phyloP scores from a whole-genome alignment of 257 asterid genomes.

The Przewalskia tangutica region DNA sequence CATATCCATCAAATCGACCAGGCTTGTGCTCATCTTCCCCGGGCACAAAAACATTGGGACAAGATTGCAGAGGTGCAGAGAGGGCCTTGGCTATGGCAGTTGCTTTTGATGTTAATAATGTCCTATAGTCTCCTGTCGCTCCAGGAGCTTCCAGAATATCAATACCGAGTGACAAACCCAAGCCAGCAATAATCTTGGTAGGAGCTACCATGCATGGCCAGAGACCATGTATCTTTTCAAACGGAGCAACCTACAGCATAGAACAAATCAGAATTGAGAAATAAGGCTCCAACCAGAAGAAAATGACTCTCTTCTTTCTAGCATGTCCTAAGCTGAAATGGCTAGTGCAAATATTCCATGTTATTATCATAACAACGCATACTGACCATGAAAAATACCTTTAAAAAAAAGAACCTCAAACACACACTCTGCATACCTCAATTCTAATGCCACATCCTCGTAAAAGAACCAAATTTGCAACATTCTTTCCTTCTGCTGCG shows the following conservation, averaged over 20 bases:
- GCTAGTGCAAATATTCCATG: background rate
- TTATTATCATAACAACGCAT: background rate
- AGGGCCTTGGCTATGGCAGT: constrained; percentile 78
- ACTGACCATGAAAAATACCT: background rate
- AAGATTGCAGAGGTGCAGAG: constrained; percentile 54
- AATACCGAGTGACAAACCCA: constrained; percentile 92
- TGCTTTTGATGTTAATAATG: constrained; percentile 86
- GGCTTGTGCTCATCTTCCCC: constrained; percentile 87
- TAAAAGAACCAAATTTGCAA: constrained; percentile 80
- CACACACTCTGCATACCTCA: constrained; percentile 42
- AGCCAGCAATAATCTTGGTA: constrained; percentile 90
- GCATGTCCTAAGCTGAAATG: background rate
- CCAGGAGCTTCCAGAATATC: constrained; percentile 97
- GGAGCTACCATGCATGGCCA: constrained; percentile 98
- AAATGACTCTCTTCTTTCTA: background rate
- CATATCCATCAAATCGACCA: constrained; percentile 70
- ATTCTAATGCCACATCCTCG: constrained; percentile 98
- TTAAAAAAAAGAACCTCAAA: background rate
- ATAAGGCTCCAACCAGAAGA: constrained; percentile 4
- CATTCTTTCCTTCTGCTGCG: constrained; percentile 72
- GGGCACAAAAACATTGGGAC: constrained; percentile 82
- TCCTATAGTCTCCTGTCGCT: constrained; percentile 95
- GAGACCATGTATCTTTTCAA: constrained; percentile 63
- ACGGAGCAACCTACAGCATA: constrained; percentile 63
- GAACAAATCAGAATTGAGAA: constrained; percentile 4